phyloP scores from a whole-genome alignment of 352 stramenopile genomes.

The Globisporangium alternatum region DNA sequence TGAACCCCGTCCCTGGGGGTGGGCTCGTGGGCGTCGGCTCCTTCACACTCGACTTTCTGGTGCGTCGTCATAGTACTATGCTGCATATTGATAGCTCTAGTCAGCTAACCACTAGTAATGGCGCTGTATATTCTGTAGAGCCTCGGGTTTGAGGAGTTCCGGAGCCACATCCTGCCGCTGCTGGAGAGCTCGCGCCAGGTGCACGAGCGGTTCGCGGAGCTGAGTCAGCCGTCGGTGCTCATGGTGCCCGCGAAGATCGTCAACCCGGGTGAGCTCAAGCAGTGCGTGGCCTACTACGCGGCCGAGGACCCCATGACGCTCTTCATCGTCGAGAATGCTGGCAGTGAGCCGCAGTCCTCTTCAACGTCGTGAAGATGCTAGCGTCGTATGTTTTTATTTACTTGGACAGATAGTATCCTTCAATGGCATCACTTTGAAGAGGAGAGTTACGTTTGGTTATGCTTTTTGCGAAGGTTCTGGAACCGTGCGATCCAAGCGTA shows the following conservation, averaged over 20 bases:
- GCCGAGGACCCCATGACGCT: conserved; percentile 67
- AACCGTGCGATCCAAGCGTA: background rate
- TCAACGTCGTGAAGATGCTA: background rate
- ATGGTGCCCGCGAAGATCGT: conserved; percentile 65
- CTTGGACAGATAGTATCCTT: background rate
- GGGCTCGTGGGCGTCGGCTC: conserved; percentile 57
- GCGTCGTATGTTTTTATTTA: background rate
- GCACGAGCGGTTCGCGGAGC: conserved; percentile 46
- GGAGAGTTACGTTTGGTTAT: background rate
- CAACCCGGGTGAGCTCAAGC: conserved; percentile 23
- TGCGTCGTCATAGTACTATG: conserved; percentile 17
- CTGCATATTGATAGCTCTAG: background rate
- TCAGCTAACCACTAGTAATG: background rate
- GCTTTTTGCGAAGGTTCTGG: conserved; percentile 17
- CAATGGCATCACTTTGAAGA: background rate
- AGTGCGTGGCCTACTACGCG: conserved; percentile 48
- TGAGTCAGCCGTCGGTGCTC: conserved; percentile 60
- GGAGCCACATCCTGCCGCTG: conserved; percentile 57
- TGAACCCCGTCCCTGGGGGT: conserved; percentile 68
- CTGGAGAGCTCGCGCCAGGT: conserved; percentile 53
- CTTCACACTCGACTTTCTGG: conserved; percentile 64
- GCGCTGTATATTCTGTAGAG: conserved; percentile 27
- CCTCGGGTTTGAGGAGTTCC: conserved; percentile 76
- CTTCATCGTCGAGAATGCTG: conserved; percentile 34
- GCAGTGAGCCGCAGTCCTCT: background rate